Base-by-base conservation (phyloP, 345 rosid species). In the Combretum micranthum region DNA sequence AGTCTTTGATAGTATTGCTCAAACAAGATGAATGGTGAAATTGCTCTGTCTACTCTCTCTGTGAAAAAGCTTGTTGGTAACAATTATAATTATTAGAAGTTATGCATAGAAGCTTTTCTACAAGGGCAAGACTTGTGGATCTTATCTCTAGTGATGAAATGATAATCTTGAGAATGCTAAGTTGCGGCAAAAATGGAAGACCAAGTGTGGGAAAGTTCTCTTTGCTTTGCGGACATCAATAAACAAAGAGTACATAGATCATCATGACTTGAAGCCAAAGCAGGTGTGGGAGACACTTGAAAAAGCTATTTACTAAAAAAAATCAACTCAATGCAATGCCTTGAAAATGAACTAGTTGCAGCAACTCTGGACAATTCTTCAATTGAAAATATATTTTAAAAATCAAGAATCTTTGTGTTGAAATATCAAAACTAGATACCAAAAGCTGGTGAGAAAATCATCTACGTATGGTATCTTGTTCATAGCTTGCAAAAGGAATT, bases 221-320 rank as follows among this genome's bases (percentile, higher is more conserved):
- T 61, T 51, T 20, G 63, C 62, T 9, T 20, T 51, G 52, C 11
- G 53, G 15, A 51, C 45, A 1, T 51, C 63, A 3, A 58, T 57
- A 20, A 44, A 42, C 13, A 65, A 57, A 44, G 69, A 65, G 23
- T 19, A 16, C 46, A 57, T 65, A 7, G 57, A 65, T 16, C 69
- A 65, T 65, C 45, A 44, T 42, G 51, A 44, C 46, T 13, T 21
- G 7, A 49, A 13, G 2, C 63, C 48, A 19, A 50, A 51, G 32
- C 19, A 57, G 44, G 46, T 57, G 58, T 44, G 18, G n/a, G n/a
- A n/a, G n/a, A n/a, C n/a, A n/a, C n/a, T n/a, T n/a, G n/a, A n/a
- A n/a, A n/a, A 65, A 44, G 7, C 14, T 57, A 19, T 44, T 44
- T 14, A 44, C 47, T 13, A 12, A 65, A 25, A 52, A 46, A 55